These are phyloP conservation scores for Aureobasidium sp. DNA, from an alignment of 2,329 filamentous ascomycete species.

Conservation along the genomic window DNA sequence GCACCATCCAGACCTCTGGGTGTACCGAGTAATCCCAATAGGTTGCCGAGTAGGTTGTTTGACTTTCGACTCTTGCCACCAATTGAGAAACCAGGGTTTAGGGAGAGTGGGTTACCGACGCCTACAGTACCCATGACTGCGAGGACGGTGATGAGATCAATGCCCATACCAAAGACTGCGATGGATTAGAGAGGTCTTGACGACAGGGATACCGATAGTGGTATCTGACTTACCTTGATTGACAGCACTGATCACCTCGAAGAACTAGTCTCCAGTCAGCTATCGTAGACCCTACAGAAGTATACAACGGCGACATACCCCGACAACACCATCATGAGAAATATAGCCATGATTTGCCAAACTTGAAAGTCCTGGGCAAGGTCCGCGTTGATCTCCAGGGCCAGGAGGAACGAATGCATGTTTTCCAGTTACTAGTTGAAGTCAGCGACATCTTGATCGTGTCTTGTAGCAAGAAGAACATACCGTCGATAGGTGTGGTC, in stretches of 20 bases:
- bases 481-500: conserved; percentile 9
- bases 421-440: conserved; percentile 15
- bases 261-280: neutral
- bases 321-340: conserved; percentile 14
- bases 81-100: conserved; percentile 27
- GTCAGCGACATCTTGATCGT: neutral
- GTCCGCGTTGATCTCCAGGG: conserved; percentile 17
- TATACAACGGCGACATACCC: neutral
- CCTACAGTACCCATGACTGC: conserved; percentile 25
- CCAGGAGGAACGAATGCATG: conserved; percentile 23
- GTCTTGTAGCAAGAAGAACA: neutral
- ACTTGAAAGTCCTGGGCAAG: conserved; percentile 20
- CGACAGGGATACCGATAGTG: too few species aligned
- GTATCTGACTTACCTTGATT: neutral
- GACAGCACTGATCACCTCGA: neutral
- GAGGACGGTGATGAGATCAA: conserved; percentile 23
- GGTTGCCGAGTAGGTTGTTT: conserved; percentile 31
- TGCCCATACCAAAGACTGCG: conserved; percentile 21
- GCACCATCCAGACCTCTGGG: conserved; percentile 34
- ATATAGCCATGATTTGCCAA: conserved; percentile 21
- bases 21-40: conserved; percentile 18
- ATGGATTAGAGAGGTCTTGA: neutral
- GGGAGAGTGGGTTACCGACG: conserved; percentile 30
- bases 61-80: conserved; percentile 18
- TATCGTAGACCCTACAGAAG: too few species aligned